Percentiles rank a stretch among this genome's conserved stretches.
Evolutionary conservation across 495 filamentous ascomycete species (phyloP).

Genomic region (Daldinia bambusicola): DNA sequence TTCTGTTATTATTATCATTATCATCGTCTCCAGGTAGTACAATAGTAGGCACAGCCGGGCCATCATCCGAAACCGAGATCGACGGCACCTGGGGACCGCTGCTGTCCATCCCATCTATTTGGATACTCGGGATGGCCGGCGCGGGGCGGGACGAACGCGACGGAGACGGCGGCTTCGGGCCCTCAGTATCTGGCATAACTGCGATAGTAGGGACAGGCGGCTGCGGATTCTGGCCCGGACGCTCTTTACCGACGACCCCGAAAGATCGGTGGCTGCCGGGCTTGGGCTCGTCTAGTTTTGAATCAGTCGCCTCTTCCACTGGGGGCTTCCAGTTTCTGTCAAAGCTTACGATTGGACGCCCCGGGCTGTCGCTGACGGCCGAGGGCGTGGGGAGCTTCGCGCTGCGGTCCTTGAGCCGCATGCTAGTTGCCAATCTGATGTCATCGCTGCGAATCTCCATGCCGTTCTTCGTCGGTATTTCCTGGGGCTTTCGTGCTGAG

Average conservation of each 20-base stretch:
- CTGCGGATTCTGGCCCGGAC: constrained; percentile 43
- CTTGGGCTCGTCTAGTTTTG: constrained; percentile 58
- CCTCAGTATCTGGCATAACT: constrained; percentile 60
- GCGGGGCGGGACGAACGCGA: constrained; percentile 45
- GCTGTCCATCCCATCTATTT: constrained; percentile 51
- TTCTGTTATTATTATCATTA: constrained; percentile 10
- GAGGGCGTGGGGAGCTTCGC: constrained; percentile 85
- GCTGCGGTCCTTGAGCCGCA: constrained; percentile 84
- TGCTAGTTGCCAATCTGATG: constrained; percentile 89
- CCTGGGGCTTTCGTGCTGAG: constrained; percentile 46
- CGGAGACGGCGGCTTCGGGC: constrained; percentile 46
- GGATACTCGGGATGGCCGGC: constrained; percentile 53
- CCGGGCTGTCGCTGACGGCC: constrained; percentile 82
- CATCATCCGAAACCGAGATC: constrained; percentile 43
- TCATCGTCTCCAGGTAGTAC: constrained; percentile 55
- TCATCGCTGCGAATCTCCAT: constrained; percentile 86
- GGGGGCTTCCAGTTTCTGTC: constrained; percentile 79
- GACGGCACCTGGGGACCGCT: constrained; percentile 44
- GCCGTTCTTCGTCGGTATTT: constrained; percentile 71
- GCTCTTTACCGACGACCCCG: constrained; percentile 47
- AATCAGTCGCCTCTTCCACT: constrained; percentile 65
- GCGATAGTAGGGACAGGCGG: constrained; percentile 69
- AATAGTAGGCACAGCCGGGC: constrained; percentile 54
- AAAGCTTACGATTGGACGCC: constrained; percentile 94
- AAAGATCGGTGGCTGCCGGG: constrained; percentile 41